These are phyloP conservation scores for Yamagishiella unicocca DNA, from an alignment of 139 green algal genomes.

Conservation along the genomic window DNA sequence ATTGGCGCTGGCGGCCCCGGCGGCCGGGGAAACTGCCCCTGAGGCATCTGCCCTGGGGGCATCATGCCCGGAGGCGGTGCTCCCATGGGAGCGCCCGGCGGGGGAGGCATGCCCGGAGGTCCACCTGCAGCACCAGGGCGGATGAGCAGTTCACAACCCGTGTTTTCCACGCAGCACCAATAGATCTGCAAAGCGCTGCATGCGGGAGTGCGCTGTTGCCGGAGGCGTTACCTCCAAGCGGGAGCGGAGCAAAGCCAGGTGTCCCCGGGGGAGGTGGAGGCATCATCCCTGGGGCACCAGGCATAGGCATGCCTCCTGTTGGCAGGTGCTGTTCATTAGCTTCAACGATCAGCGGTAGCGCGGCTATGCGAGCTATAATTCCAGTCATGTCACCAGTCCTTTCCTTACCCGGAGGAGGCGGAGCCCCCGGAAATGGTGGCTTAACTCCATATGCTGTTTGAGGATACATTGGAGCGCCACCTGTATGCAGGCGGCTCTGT, in stretches of 20 bases:
- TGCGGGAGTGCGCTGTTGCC: no score
- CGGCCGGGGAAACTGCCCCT: not conserved
- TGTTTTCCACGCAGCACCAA: not conserved
- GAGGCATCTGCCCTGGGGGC: not conserved
- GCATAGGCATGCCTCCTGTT: conserved; percentile 5
- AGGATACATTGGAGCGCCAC: conserved; percentile 27
- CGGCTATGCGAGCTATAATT: not conserved
- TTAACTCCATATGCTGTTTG: conserved; percentile 19
- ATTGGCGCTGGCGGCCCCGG: not conserved
- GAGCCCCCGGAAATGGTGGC: conserved; percentile 28
- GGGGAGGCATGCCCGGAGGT: conserved; percentile 8
- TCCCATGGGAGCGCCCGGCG: not conserved
- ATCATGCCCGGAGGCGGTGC: conserved; percentile 13
- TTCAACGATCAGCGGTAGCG: not conserved
- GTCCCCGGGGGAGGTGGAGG: not conserved
- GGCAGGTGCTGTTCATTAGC: not conserved
- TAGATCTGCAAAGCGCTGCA: no score
- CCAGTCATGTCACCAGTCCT: not conserved
- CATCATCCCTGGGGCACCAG: conserved; percentile 29
- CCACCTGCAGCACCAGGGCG: not conserved
- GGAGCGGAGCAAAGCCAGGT: not conserved
- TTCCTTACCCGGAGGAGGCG: not conserved
- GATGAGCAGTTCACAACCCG: not conserved
- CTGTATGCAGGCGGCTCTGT: not conserved
- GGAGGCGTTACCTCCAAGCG: not conserved